A percentile compares a stretch with the other conserved stretches of the same genome.
Evolutionary conservation across 192 early-diverging fungal genomes (phyloP).

Genomic region (Rhizophlyctis rosea): DNA sequence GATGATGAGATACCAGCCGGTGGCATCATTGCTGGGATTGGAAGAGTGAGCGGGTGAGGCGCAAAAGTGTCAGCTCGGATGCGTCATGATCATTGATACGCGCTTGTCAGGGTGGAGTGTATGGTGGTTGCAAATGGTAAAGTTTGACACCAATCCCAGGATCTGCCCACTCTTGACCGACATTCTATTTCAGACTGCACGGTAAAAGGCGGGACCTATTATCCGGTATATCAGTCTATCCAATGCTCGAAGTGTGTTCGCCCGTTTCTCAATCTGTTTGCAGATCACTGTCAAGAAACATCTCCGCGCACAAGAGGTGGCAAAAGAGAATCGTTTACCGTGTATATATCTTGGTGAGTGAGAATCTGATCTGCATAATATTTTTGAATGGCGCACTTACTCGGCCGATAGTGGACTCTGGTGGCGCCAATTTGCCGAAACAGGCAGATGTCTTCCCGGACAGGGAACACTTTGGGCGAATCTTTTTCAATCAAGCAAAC

Average conservation of each 20-base stretch:
- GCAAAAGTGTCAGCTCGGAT: neutral
- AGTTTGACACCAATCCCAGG: neutral
- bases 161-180: neutral
- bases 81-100: neutral
- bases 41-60: constrained; percentile 77
- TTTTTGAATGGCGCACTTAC: too few relatives aligned
- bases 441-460: constrained; percentile 97
- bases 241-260: neutral
- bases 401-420: constrained; percentile 71
- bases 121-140: constrained; percentile 88
- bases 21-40: constrained; percentile 94
- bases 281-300: constrained; percentile 82
- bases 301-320: constrained; percentile 94
- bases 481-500: constrained; percentile 90
- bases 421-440: constrained; percentile 57
- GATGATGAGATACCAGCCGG: constrained; percentile 81
- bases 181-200: constrained; percentile 66
- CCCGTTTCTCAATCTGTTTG: neutral
- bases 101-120: constrained; percentile 70
- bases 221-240: constrained; percentile 54
- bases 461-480: constrained; percentile 80
- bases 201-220: constrained; percentile 98
- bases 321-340: constrained; percentile 85
- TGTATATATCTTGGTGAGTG: constrained; percentile 78
- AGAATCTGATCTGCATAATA: neutral